Conservation (phyloP, 2,329 filamentous ascomycete genomes). For the Colletotrichum magnum region DNA sequence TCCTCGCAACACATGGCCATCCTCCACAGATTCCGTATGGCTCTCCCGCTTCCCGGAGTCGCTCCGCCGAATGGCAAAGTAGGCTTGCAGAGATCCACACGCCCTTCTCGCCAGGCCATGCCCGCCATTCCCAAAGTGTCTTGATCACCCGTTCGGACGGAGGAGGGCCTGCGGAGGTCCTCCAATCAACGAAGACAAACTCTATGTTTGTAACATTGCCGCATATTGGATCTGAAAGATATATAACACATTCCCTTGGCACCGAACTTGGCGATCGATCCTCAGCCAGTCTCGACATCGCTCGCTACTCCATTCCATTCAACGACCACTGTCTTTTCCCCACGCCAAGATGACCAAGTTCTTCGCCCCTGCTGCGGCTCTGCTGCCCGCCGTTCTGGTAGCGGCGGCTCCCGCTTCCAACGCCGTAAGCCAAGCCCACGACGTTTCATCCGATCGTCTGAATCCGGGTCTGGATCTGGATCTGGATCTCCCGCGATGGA, state of each 20-base stretch:
- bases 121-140: conserved; percentile 21
- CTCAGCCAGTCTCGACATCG: conserved; percentile 20
- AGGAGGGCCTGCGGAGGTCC: conserved; percentile 16
- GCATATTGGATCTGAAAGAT: conserved; percentile 22
- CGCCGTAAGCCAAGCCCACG: conserved; percentile 17
- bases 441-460: background rate
- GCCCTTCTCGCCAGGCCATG: conserved; percentile 21
- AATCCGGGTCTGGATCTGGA: background rate
- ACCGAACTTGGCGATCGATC: conserved; percentile 6
- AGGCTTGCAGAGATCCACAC: conserved; percentile 14
- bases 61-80: background rate
- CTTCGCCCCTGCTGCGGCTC: conserved; percentile 25
- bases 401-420: conserved; percentile 23
- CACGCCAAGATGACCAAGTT: conserved; percentile 36
- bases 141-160: conserved; percentile 27
- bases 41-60: background rate
- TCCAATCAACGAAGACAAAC: conserved; percentile 23
- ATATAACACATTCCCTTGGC: conserved; percentile 34
- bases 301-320: conserved; percentile 23
- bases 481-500: background rate
- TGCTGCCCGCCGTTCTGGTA: conserved; percentile 29
- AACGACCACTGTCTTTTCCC: conserved; percentile 8
- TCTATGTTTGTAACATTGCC: conserved; percentile 5
- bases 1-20: background rate
- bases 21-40: conserved; percentile 10